Conservation (phyloP, 2,329 filamentous ascomycete genomes). For the Penicillium vulpinum region DNA sequence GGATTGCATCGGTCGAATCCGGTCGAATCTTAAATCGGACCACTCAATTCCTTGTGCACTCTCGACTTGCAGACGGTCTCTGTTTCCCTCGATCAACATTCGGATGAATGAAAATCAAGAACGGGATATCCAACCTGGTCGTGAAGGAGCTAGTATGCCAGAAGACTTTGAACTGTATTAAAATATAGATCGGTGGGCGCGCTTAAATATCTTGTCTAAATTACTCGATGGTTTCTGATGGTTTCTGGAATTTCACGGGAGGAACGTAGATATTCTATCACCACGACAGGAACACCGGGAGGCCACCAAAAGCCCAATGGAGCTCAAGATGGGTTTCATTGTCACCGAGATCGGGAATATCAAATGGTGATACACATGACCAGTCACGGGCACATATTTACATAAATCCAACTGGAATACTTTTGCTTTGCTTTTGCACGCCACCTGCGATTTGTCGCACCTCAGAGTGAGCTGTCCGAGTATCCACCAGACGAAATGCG, state of each 20-base stretch:
- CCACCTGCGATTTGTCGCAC: too few relatives aligned
- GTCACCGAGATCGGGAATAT: not conserved
- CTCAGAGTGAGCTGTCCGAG: too few relatives aligned
- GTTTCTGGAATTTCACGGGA: not conserved
- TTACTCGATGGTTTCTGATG: not conserved
- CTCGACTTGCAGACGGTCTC: not conserved
- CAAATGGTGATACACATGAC: not conserved
- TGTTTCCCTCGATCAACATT: constrained; percentile 1
- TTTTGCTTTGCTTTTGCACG: too few relatives aligned
- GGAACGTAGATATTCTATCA: not conserved
- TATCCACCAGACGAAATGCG: too few relatives aligned
- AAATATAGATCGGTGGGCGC: constrained; percentile 3
- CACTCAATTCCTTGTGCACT: constrained; percentile 2
- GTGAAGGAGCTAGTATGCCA: constrained; percentile 8
- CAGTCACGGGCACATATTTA: not conserved
- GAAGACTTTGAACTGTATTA: constrained; percentile 5
- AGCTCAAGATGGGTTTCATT: too few relatives aligned
- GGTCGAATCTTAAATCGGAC: not conserved
- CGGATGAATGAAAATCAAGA: constrained; percentile 3
- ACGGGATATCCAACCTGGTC: constrained; percentile 3
- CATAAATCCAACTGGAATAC: too few relatives aligned
- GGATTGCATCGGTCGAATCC: not conserved
- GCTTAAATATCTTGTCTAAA: not conserved
- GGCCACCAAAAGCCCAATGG: not conserved
- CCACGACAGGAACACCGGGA: not conserved